phyloP scores from a whole-genome alignment of 768 basidiomycete species.

The Kwoniella botswanensis region DNA sequence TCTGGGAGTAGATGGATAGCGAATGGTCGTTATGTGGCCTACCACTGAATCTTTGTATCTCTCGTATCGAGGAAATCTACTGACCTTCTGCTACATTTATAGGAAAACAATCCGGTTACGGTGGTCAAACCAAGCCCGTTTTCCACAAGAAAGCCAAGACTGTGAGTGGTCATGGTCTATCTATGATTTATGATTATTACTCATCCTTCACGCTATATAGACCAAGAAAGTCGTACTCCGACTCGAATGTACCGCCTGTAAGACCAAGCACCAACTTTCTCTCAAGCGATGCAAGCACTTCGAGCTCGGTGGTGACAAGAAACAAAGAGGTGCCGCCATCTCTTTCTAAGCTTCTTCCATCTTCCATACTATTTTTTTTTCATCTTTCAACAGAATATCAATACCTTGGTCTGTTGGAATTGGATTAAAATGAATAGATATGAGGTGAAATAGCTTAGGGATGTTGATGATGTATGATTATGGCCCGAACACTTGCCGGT shows the following conservation, averaged over 20 bases:
- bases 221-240: slow-evolving; percentile 99
- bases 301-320: slow-evolving; percentile 99
- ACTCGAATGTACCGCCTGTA: slow-evolving; percentile 97
- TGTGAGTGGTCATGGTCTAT: slow-evolving; percentile 36
- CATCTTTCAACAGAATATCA: neutral
- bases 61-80: neutral
- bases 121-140: slow-evolving; percentile 99
- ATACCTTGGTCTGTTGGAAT: neutral
- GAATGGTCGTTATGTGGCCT: neutral
- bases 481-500: neutral
- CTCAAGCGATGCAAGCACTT: slow-evolving; percentile 99
- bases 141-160: slow-evolving; percentile 96
- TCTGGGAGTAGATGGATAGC: no score
- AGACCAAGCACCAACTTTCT: slow-evolving; percentile 94
- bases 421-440: neutral
- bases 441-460: neutral
- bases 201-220: slow-evolving; percentile 7
- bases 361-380: neutral
- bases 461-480: slow-evolving; percentile 20
- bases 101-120: slow-evolving; percentile 70
- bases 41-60: neutral
- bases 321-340: slow-evolving; percentile 65
- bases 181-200: no score
- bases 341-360: slow-evolving; percentile 30
- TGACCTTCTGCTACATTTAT: neutral